Evolutionary conservation across 306 rosid genomes (phyloP).

Genomic region (Fagus crenata): DNA sequence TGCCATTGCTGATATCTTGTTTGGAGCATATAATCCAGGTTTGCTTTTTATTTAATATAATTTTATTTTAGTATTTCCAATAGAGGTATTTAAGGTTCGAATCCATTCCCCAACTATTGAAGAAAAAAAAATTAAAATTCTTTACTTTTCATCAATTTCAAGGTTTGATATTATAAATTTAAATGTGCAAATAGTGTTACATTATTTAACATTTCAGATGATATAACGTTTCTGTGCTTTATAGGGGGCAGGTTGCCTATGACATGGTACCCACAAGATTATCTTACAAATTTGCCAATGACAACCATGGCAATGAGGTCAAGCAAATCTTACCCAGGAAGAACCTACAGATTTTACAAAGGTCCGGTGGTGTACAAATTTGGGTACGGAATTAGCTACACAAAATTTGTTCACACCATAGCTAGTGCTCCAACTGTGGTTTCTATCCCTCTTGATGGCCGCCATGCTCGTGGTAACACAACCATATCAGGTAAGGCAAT

Average conservation of each 20-base stretch:
- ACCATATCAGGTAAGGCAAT: constrained; percentile 55
- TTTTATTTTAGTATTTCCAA: too few species aligned
- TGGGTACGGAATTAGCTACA: constrained; percentile 70
- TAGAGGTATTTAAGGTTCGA: too few species aligned
- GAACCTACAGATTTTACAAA: constrained; percentile 77
- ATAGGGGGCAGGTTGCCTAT: constrained; percentile 80
- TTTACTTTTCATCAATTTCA: too few species aligned
- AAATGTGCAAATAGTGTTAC: too few species aligned
- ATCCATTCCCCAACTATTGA: too few species aligned
- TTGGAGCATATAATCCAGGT: constrained; percentile 70
- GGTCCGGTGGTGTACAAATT: constrained; percentile 81
- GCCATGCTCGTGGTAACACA: constrained; percentile 27
- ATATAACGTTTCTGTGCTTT: background rate
- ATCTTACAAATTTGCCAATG: constrained; percentile 65
- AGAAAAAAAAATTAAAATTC: too few species aligned
- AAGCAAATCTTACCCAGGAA: constrained; percentile 63
- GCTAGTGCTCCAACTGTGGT: constrained; percentile 54
- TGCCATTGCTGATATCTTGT: constrained; percentile 75
- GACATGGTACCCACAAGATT: constrained; percentile 91
- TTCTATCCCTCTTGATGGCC: constrained; percentile 58
- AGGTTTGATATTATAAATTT: too few species aligned
- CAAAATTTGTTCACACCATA: constrained; percentile 55
- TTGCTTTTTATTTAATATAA: background rate
- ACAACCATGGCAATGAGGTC: constrained; percentile 83
- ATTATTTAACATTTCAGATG: too few species aligned